Conservation (phyloP, 441 rosid species). For the Corymbia calophylla region DNA sequence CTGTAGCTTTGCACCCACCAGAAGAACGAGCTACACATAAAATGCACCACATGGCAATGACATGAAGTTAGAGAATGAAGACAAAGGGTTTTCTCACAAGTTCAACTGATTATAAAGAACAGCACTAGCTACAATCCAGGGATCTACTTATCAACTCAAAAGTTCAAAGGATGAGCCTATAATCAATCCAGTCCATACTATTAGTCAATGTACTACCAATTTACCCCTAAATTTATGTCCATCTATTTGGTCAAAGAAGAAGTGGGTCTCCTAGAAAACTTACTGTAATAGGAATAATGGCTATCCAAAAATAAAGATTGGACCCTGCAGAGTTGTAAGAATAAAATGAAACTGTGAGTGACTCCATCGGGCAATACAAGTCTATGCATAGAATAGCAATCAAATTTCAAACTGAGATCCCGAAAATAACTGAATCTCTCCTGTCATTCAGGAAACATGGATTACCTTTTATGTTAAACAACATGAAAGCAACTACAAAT, state of each 20-base stretch:
- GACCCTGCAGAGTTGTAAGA: constrained; percentile 47
- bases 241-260: background rate
- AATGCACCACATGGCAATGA: background rate
- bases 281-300: constrained; percentile 76
- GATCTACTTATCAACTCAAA: background rate
- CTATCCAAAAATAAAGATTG: constrained; percentile 96
- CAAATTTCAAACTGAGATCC: background rate
- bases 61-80: background rate
- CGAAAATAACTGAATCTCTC: background rate
- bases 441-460: background rate
- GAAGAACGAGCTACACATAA: constrained; percentile 41
- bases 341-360: background rate
- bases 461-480: constrained; percentile 77
- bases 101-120: background rate
- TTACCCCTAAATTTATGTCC: background rate
- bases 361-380: background rate
- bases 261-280: constrained; percentile 18
- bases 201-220: background rate
- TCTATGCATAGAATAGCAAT: background rate
- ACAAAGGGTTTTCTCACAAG: background rate
- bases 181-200: background rate
- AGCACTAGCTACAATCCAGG: background rate
- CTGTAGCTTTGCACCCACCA: constrained; percentile 58
- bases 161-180: background rate
- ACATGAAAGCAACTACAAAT: constrained; percentile 87